Base-by-base conservation (phyloP, 371 early-diverging fungal genomes). In the Syncephalastrum monosporum region DNA sequence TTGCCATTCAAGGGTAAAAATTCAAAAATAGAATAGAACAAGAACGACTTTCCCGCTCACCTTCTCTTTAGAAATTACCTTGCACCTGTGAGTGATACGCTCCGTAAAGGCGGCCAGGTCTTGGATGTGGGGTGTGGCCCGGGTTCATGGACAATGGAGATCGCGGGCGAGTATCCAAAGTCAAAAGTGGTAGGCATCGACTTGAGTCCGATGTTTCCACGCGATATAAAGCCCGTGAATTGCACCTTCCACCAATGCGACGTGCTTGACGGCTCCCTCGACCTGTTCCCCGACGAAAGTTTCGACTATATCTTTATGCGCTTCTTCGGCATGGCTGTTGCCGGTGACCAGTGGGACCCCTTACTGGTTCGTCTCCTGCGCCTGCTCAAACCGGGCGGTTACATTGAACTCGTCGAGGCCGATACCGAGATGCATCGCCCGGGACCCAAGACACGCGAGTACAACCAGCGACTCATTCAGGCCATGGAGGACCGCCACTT, bases 81-180 rank as follows among this genome's bases (percentile, higher is more conserved):
- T 17, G 75, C 81, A 33, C 81, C 81, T 38, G 77, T 80, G 23
- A 75, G 62, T 47, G 81, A 80, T 43, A 46, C 67, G 5, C 52
- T 79, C 27, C 66, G 79, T 29, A 73, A 75, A 45, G 79, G 79
- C 1, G 74, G 64, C n/a, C 64, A 64, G 12, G 71, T 79, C 4
- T 56, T 79, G 15, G 79, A 79, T 57, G 73, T 82, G 16, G 85
- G 82, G 2, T 82, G 82, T 54, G 85, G 85, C 4, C 67, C 73
- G 13, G 85, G 85, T 1, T 58, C 79, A 4, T 84, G 85, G 85
- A 72, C 80, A 24, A 81, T 75, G 76, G 83, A 81, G 42, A 82
- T 82, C 58, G 81, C 83, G 43, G 73, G 76, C 46, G 80, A 82
- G 53, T 82, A 82, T 47, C 83, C 83, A 4, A 68, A 77, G 48